These are phyloP conservation scores for Dictyostelium citrinum DNA, from an alignment of 78 protist species.

Conservation along the genomic window DNA sequence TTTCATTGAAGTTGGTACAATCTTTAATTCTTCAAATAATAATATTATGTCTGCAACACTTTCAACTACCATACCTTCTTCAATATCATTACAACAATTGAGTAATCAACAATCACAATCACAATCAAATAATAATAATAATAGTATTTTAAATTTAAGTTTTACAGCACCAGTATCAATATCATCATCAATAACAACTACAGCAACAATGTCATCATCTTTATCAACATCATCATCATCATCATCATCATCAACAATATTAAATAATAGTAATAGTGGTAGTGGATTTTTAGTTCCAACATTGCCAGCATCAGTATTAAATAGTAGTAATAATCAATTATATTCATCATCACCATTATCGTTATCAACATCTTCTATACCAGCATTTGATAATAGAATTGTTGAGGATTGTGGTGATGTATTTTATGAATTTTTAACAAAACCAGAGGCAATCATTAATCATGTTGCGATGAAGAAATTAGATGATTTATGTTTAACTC, in stretches of 20 bases:
- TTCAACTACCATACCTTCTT: constrained; percentile 5
- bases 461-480: constrained; percentile 56
- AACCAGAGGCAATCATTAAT: constrained; percentile 60
- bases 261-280: not conserved
- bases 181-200: not conserved
- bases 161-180: not conserved
- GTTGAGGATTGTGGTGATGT: constrained; percentile 42
- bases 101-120: not conserved
- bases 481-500: constrained; percentile 38
- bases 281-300: not conserved
- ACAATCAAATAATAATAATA: not conserved
- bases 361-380: constrained; percentile 4
- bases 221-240: not conserved
- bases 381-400: not conserved
- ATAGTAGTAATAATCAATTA: not conserved
- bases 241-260: not conserved
- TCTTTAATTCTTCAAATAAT: not conserved
- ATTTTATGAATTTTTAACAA: constrained; percentile 49
- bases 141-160: not conserved
- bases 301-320: not conserved
- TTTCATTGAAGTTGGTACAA: constrained; percentile 35
- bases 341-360: not conserved
- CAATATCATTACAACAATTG: not conserved
- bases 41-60: not conserved
- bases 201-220: not conserved